Base-by-base conservation (phyloP, 495 filamentous ascomycete species). In the Penicillium goetzii region DNA sequence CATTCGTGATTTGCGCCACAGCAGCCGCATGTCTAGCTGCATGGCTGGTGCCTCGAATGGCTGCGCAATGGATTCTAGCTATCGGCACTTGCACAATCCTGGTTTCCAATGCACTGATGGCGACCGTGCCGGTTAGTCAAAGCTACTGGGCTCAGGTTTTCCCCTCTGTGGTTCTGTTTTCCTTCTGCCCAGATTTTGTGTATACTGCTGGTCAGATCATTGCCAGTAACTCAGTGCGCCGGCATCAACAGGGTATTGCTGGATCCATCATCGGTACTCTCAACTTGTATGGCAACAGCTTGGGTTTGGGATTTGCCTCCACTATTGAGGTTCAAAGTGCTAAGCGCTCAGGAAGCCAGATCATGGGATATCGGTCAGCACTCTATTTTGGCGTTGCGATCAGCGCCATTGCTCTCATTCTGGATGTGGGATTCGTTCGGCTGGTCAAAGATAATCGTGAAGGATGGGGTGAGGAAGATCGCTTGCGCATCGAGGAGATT, bases 121-220 rank as follows among this genome's bases (percentile, higher is more conserved):
- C 78, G 11, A 85, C 81, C 1, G 77, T 85, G 62, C 81, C 81
- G 0, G 63, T 72, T 21, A 75, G 83, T 11, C 80, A 84, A 62
- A 73, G 62, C 3, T 85, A 84, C 70, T 85, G 82, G 82, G 72
- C 78, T 0, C 79, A 81, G 50, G 67, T 81, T 0, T 86, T 86
- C 62, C 81, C 81, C 1, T 81, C 80, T 7, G 75, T 75, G 7
- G 56, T 84, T 4, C 63, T 85, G 4, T 72, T 77, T 53, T 68
- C 76, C 0, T 76, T 84, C 43, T 81, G 78, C 64, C 81, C 81
- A 0, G 83, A 86, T 63, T 75, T 86, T 4, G 76, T 82, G 32
- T 83, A 78, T 55, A 82, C 79, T 0, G 81, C 80, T 11, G 80
- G 78, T 0, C 82, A 85, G 58, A 84, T 86, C 50, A 84, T 86